phyloP scores from a whole-genome alignment of 129 eudicot species.

The Lactuca saligna region DNA sequence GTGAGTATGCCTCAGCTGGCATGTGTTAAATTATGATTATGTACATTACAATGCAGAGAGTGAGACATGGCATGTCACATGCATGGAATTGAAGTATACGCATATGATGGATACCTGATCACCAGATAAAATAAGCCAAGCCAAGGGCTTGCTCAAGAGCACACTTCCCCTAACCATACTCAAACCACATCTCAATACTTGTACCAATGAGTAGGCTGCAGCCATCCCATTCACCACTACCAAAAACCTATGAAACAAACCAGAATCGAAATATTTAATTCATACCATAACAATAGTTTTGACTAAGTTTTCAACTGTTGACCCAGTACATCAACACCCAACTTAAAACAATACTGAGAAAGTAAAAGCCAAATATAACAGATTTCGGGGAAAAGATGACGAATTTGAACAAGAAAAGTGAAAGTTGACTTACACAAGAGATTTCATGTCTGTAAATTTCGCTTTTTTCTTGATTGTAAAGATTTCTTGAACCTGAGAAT shows the following conservation, averaged over 20 bases:
- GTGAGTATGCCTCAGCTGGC: background rate
- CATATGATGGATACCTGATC: constrained; percentile 44
- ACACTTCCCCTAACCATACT: constrained; percentile 60
- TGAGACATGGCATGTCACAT: background rate
- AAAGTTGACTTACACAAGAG: constrained; percentile 51
- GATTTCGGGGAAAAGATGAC: background rate
- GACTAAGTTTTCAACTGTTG: background rate
- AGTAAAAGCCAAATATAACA: background rate
- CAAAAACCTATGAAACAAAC: constrained; percentile 44
- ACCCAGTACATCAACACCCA: background rate
- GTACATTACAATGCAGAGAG: constrained; percentile 1
- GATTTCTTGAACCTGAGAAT: constrained; percentile 50
- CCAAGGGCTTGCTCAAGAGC: constrained; percentile 64
- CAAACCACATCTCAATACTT: constrained; percentile 55
- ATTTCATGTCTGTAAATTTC: constrained; percentile 59
- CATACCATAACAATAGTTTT: background rate
- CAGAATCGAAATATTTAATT: background rate
- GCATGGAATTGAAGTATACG: constrained; percentile 4
- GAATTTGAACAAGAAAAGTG: background rate
- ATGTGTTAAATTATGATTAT: background rate
- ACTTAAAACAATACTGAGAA: too few species aligned
- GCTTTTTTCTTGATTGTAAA: constrained; percentile 52
- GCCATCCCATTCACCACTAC: constrained; percentile 61
- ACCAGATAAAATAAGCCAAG: constrained; percentile 64
- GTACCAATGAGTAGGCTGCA: constrained; percentile 60